Evolutionary conservation across 805 yeast species (phyloP).

Genomic region (Brettanomyces sp.): DNA sequence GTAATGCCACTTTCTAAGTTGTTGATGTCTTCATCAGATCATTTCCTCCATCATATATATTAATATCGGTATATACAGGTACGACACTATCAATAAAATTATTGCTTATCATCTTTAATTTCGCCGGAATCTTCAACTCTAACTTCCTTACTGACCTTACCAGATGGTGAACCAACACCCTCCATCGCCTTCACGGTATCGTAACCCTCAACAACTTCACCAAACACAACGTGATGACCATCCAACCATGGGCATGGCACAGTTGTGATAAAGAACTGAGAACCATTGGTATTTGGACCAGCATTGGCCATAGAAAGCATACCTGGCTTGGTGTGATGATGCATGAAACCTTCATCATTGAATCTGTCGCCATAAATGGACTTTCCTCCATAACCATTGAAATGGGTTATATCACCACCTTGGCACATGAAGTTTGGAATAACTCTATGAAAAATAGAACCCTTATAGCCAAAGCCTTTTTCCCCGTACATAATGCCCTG

Average conservation of each 20-base stretch:
- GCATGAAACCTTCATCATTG: slow-evolving; percentile 66
- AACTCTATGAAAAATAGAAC: slow-evolving; percentile 89
- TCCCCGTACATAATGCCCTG: slow-evolving; percentile 83
- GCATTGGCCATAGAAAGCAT: slow-evolving; percentile 96
- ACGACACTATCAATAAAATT: neutral
- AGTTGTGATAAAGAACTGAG: slow-evolving; percentile 94
- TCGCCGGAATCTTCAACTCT: slow-evolving; percentile 51
- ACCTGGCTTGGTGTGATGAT: slow-evolving; percentile 69
- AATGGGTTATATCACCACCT: slow-evolving; percentile 80
- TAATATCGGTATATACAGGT: no score
- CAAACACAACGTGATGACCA: slow-evolving; percentile 92
- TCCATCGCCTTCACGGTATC: slow-evolving; percentile 84
- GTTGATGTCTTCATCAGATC: no score
- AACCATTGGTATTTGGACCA: slow-evolving; percentile 97
- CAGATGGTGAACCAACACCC: slow-evolving; percentile 41
- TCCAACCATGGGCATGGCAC: slow-evolving; percentile 83
- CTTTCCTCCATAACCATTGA: slow-evolving; percentile 89
- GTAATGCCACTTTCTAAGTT: no score
- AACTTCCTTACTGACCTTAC: slow-evolving; percentile 38
- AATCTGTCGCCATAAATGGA: slow-evolving; percentile 74
- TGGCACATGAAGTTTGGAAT: slow-evolving; percentile 95
- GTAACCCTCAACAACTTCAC: slow-evolving; percentile 79
- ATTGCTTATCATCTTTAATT: slow-evolving; percentile 22
- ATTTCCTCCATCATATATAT: no score
- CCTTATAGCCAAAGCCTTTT: slow-evolving; percentile 83